Base-by-base conservation (phyloP, 495 filamentous ascomycete genomes). In the Aspergillus cristatus region DNA sequence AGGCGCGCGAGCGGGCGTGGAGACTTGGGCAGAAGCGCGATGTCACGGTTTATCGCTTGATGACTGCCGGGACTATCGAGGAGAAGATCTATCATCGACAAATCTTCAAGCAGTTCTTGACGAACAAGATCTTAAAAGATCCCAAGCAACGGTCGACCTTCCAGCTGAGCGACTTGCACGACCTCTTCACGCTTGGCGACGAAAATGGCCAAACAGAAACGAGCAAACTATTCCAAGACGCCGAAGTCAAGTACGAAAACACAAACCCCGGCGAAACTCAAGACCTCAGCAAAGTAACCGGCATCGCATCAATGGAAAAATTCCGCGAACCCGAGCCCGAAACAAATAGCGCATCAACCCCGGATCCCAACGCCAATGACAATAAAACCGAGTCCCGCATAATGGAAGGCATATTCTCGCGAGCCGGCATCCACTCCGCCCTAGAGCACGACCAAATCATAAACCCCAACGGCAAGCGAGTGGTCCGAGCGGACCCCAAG, bases 11-110 rank as follows among this genome's bases (percentile, higher is more conserved):
- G 61, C 76, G 91, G 39, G 90, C 91, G 15, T 97, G 91, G 91
- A 76, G 91, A 28, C 70, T 98, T 8, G 91, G 91, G 3, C 91
- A 98, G 61, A 96, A 89, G 53, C 79, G 81, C 33, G 84, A 94
- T 32, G 91, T 98, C 14, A 88, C 81, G 0, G 88, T 98, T 20
- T 98, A 91, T 57, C 82, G 91, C 16, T 68, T 98, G 28, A 88
- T 98, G 83, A 91, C 86, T n/a, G 85, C 86, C 2, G 89, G 90
- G 12, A 96, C 91, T 0, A 97, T 98, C 22, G 91, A 98, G 51
- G 91, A 98, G 60, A 97, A 97, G 69, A 96, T 98, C 28, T 97
- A 96, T 41, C 91, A 97, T 55, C 82, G 91, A 4, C 91, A 98
- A 57, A 86, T 98, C 34, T 97, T 88, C 65, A 98, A 98, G 58